phyloP scores from a whole-genome alignment of 805 yeast genomes.

The Candida stauntonica region DNA sequence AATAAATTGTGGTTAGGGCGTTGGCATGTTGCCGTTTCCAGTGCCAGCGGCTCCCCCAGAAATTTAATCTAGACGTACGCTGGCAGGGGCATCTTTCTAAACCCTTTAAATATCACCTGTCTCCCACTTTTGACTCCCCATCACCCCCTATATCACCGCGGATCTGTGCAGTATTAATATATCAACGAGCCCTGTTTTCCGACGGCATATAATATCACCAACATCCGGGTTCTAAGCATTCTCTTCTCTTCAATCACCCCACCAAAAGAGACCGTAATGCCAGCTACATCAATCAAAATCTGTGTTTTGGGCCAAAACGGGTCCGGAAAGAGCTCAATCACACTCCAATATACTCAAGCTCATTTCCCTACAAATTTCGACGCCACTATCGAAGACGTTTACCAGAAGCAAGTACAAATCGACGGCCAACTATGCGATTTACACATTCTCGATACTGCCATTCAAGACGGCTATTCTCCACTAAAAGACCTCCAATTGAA shows the following conservation, averaged over 20 bases:
- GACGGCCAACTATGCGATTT: conserved; percentile 48
- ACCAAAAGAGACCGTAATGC: background rate
- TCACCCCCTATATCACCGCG: too few species aligned
- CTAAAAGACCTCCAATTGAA: conserved; percentile 43
- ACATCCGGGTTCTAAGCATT: background rate
- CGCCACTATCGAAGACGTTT: conserved; percentile 65
- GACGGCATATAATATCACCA: too few species aligned
- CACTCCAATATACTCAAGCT: conserved; percentile 56
- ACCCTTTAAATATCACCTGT: too few species aligned
- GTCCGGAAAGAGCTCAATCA: conserved; percentile 64
- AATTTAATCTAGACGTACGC: too few species aligned
- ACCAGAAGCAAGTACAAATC: conserved; percentile 49
- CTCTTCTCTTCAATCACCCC: background rate
- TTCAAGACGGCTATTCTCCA: conserved; percentile 77
- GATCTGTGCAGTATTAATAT: too few species aligned
- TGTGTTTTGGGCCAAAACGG: conserved; percentile 65
- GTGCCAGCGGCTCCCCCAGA: too few species aligned
- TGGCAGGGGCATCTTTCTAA: too few species aligned
- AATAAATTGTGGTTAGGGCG: too few species aligned
- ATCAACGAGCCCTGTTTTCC: too few species aligned
- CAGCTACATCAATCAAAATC: conserved; percentile 6
- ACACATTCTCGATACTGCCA: conserved; percentile 73
- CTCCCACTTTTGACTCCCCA: too few species aligned
- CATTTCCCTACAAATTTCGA: conserved; percentile 65
- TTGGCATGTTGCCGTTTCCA: too few species aligned